Conservation (phyloP, 768 basidiomycete species). For the Amanita brunnescens region DNA sequence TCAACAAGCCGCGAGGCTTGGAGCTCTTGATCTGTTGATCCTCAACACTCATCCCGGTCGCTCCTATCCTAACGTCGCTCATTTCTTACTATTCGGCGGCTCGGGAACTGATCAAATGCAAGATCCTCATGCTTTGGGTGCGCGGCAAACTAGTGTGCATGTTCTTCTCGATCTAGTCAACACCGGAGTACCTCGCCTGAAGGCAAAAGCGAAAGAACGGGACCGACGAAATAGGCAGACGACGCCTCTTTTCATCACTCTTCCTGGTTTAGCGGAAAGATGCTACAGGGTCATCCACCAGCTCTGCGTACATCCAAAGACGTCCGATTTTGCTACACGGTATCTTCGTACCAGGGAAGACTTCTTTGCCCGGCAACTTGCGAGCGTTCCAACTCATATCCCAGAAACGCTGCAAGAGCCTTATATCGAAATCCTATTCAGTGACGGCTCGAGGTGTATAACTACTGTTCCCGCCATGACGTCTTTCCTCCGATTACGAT, state of each 20-base stretch:
- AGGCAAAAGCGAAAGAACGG: conserved; percentile 32
- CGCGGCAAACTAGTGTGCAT: conserved; percentile 66
- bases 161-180: conserved; percentile 73
- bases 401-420: conserved; percentile 43
- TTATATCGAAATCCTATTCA: conserved; percentile 54
- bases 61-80: conserved; percentile 75
- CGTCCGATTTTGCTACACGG: conserved; percentile 72
- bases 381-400: conserved; percentile 57
- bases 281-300: conserved; percentile 80
- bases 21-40: conserved; percentile 76
- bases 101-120: conserved; percentile 55
- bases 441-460: conserved; percentile 58
- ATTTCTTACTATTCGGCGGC: conserved; percentile 77
- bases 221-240: conserved; percentile 21
- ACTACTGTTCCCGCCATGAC: conserved; percentile 63
- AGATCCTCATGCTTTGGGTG: conserved; percentile 69
- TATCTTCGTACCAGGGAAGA: conserved; percentile 85
- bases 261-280: conserved; percentile 78
- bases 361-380: conserved; percentile 84
- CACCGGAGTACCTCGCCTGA: conserved; percentile 55
- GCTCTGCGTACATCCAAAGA: conserved; percentile 79
- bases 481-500: conserved; percentile 74
- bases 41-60: conserved; percentile 57
- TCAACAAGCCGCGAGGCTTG: conserved; percentile 62
- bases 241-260: conserved; percentile 49